Evolutionary conservation across 805 yeast genomes (phyloP), one percentile per base, ranked within the genome.

Genomic region (Cyberlindnera mississippiensis): DNA sequence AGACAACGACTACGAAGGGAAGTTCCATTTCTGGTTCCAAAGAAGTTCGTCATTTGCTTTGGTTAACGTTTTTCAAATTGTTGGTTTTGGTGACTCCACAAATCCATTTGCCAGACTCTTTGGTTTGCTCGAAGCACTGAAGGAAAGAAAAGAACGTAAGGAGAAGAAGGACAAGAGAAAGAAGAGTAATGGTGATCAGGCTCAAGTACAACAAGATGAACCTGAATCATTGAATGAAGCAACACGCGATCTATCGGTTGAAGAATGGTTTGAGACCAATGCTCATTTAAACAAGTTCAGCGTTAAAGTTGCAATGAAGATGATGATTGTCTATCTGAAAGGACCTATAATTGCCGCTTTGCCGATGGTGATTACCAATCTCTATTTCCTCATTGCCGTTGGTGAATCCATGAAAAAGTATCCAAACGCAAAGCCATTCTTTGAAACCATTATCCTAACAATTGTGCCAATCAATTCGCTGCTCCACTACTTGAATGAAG

Each of bases 31-130:
- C 52, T 85, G 88, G 85, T 82, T 80, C 55, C 82, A 83, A 53
- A 82, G 84, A 56, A 80, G 87, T 1, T 75, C 89, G 3, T 72
- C 80, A 29, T 83, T 85, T 67, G 91, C 93, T 3, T 68, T 84
- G 36, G 78, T 89, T 20, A 85, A 85, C 53, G 78, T 85, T 40
- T 74, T 79, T 52, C 91, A 85, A 63, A 58, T 85, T 40, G 75
- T 82, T 35, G 93, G 93, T 2, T 81, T 85, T 61, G 95, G 93
- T 27, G 84, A 82, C 56, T 73, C 85, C 5, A 69, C 71, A 34
- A 85, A 82, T 55, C 89, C 91, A 15, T 84, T 85, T 63, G 88
- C 91, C 6, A 76, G 80, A 52, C 57, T 85, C 12, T 85, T 85
- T 61, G 80, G 76, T 42, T 64, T 85, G 17, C 83, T 90, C 1